A percentile compares a stretch with the other conserved stretches of the same genome.
Conservation (phyloP, 164 flowering plant genomes). For the Litsea cubeba region DNA sequence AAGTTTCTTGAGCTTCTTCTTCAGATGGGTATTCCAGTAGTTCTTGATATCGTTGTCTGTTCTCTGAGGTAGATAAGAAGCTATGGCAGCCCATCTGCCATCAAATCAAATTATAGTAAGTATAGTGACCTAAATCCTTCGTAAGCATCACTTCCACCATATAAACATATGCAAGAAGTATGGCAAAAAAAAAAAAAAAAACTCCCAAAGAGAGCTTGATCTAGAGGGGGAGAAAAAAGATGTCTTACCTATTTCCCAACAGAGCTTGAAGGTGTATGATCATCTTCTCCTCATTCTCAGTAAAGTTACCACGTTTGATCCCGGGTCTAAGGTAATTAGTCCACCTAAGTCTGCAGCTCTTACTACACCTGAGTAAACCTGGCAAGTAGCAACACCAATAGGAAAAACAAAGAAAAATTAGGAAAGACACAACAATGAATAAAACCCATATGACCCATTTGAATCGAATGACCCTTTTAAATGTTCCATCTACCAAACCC, state of each 20-base stretch:
- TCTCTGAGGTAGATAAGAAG: too few relatives aligned
- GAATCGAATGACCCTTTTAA: conserved; percentile 7
- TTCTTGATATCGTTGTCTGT: too few relatives aligned
- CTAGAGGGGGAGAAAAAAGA: not conserved
- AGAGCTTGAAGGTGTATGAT: conserved; percentile 95
- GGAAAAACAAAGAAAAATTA: not conserved
- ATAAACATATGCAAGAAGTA: too few relatives aligned
- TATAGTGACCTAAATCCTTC: too few relatives aligned
- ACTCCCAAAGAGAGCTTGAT: not conserved
- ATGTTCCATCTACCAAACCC: conserved; percentile 8
- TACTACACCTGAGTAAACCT: conserved; percentile 89
- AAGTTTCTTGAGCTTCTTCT: conserved; percentile 61
- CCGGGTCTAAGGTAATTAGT: conserved; percentile 96
- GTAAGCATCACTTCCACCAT: too few relatives aligned
- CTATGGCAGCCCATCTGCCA: too few relatives aligned
- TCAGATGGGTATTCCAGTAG: too few relatives aligned
- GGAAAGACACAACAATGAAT: not conserved
- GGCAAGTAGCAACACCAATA: conserved; percentile 8
- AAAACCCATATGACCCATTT: not conserved
- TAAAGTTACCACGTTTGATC: conserved; percentile 77
- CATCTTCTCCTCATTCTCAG: conserved; percentile 92
- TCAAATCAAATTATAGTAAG: too few relatives aligned
- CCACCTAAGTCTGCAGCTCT: conserved; percentile 89
- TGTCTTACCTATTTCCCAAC: conserved; percentile 71
- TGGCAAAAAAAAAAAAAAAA: too few relatives aligned